Conservation (phyloP, 768 basidiomycete genomes). For the Cyclocybe aegerita region DNA sequence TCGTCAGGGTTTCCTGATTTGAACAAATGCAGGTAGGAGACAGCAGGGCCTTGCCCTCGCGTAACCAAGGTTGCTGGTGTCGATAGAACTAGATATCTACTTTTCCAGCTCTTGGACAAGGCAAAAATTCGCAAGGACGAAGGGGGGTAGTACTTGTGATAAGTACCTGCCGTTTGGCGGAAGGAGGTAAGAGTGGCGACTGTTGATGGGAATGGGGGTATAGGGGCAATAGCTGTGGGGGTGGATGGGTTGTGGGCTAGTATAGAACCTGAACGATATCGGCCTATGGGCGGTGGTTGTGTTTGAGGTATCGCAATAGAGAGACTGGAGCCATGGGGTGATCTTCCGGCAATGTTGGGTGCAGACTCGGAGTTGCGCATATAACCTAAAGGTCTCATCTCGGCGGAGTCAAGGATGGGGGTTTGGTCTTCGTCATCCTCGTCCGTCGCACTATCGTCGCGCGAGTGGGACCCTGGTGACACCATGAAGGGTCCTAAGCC, state of each 20-base stretch:
- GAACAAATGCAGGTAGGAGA: conserved; percentile 73
- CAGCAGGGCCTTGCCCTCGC: conserved; percentile 34
- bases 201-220: conserved; percentile 67
- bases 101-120: conserved; percentile 72
- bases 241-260: conserved; percentile 35
- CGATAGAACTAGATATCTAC: conserved; percentile 59
- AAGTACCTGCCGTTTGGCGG: conserved; percentile 46
- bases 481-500: conserved; percentile 59
- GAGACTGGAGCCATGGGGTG: conserved; percentile 32
- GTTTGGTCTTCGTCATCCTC: conserved; percentile 35
- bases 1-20: conserved; percentile 59
- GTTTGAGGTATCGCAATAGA: conserved; percentile 25
- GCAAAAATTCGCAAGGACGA: conserved; percentile 72
- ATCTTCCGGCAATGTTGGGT: conserved; percentile 19
- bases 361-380: conserved; percentile 19
- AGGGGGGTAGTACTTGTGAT: conserved; percentile 71
- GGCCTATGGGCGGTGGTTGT: conserved; percentile 18
- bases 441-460: conserved; percentile 34
- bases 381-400: conserved; percentile 13
- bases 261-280: conserved; percentile 39
- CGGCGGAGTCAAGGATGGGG: conserved; percentile 15
- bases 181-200: conserved; percentile 50
- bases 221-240: conserved; percentile 32
- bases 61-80: conserved; percentile 40
- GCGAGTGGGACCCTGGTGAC: conserved; percentile 36